These are phyloP conservation scores for Ganoderma lingzhi DNA, from an alignment of 1,284 basidiomycete genomes.

Conservation along the genomic window DNA sequence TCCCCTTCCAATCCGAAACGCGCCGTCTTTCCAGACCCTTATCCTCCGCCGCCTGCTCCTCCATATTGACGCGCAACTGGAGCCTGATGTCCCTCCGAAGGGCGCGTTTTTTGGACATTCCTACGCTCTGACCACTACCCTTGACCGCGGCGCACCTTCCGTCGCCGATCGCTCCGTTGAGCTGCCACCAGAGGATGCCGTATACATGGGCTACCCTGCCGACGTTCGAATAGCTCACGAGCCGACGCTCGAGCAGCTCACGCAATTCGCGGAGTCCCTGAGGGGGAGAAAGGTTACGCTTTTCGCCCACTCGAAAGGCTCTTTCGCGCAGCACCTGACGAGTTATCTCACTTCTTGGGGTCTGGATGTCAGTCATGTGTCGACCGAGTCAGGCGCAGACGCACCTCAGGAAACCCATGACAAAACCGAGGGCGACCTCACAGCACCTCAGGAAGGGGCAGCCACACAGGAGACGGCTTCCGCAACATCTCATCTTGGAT, in stretches of 20 bases:
- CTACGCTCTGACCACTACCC: slow-evolving; percentile 61
- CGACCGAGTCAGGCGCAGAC: slow-evolving; percentile 65
- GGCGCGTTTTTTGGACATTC: slow-evolving; percentile 54
- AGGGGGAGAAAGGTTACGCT: slow-evolving; percentile 84
- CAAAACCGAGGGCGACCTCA: slow-evolving; percentile 18
- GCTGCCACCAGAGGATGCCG: slow-evolving; percentile 54
- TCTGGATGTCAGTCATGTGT: slow-evolving; percentile 88
- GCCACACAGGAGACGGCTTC: slow-evolving; percentile 22
- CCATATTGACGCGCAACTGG: slow-evolving; percentile 71
- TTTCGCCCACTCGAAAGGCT: slow-evolving; percentile 83
- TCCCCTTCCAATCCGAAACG: slow-evolving; percentile 44
- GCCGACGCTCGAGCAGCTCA: slow-evolving; percentile 80
- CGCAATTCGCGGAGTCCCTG: slow-evolving; percentile 81
- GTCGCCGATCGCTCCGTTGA: slow-evolving; percentile 41
- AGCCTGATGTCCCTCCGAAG: slow-evolving; percentile 53
- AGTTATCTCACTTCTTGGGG: slow-evolving; percentile 95
- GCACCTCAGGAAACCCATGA: slow-evolving; percentile 36
- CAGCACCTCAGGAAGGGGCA: slow-evolving; percentile 24
- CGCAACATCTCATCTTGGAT: slow-evolving; percentile 20
- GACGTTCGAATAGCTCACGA: slow-evolving; percentile 64
- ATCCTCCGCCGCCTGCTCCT: slow-evolving; percentile 72
- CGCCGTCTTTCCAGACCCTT: slow-evolving; percentile 67
- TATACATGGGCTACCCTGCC: slow-evolving; percentile 51
- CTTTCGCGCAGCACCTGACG: slow-evolving; percentile 90
- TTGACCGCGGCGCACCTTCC: slow-evolving; percentile 61